phyloP scores from a whole-genome alignment of 1,139 yeast genomes.

The Taiozyma sp. region DNA sequence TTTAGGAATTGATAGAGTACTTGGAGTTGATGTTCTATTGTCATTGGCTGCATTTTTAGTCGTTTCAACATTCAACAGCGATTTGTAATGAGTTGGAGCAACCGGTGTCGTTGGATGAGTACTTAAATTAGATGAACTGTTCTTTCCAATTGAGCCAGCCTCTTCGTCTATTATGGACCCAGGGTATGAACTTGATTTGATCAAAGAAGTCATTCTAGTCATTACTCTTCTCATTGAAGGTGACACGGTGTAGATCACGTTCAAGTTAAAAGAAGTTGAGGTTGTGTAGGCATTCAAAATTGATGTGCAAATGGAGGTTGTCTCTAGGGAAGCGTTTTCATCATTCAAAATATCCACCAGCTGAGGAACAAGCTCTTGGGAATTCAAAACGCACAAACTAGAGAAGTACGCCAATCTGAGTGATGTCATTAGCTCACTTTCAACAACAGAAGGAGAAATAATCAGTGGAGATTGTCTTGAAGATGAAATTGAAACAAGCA shows the following conservation, averaged over 20 bases:
- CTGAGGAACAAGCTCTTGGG: conserved; percentile 22
- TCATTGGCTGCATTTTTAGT: not conserved
- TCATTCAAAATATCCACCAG: conserved; percentile 18
- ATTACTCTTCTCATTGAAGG: conserved; percentile 19
- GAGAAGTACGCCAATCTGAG: conserved; percentile 23
- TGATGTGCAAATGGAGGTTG: conserved; percentile 18
- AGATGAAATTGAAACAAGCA: conserved; percentile 23
- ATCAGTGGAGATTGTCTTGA: conserved; percentile 13
- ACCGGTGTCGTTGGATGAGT: conserved; percentile 1
- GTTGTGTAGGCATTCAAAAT: conserved; percentile 15
- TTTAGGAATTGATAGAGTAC: conserved; percentile 17
- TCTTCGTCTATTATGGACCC: conserved; percentile 18
- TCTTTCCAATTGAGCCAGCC: conserved; percentile 13
- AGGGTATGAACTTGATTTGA: conserved; percentile 14
- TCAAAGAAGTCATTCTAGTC: conserved; percentile 16
- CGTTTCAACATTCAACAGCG: not conserved
- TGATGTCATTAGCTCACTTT: conserved; percentile 15
- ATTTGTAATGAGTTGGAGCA: conserved; percentile 9
- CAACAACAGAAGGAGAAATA: conserved; percentile 13
- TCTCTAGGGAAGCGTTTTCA: conserved; percentile 18
- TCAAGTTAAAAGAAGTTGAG: conserved; percentile 11
- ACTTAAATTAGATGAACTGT: conserved; percentile 16
- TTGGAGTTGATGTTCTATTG: conserved; percentile 10
- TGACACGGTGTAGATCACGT: conserved; percentile 10
- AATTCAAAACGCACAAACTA: conserved; percentile 21